These are phyloP conservation scores for Mycena amicta DNA, from an alignment of 768 basidiomycete species.

Conservation along the genomic window DNA sequence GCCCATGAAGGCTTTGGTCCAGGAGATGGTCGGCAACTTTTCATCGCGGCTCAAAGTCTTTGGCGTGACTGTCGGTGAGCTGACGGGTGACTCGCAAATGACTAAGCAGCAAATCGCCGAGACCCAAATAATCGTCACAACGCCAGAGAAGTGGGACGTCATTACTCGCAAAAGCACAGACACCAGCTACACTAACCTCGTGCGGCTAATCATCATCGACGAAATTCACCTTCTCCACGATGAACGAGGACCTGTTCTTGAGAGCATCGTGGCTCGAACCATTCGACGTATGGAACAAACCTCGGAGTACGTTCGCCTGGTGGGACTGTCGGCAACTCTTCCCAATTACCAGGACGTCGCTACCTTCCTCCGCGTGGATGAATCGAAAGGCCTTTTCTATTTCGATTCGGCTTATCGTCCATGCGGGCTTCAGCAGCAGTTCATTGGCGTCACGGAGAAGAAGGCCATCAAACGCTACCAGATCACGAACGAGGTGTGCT, in stretches of 20 bases:
- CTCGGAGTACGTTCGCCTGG: constrained; percentile 86
- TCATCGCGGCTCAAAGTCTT: constrained; percentile 65
- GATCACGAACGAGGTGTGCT: constrained; percentile 98
- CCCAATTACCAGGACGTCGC: constrained; percentile 99
- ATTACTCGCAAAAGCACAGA: constrained; percentile 98
- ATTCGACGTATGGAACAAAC: constrained; percentile 96
- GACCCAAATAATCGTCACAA: constrained; percentile 97
- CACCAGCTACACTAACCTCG: constrained; percentile 94
- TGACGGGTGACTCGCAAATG: constrained; percentile 97
- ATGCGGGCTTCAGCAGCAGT: constrained; percentile 94
- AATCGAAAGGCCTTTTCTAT: constrained; percentile 91
- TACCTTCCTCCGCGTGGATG: constrained; percentile 93
- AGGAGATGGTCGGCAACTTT: constrained; percentile 98
- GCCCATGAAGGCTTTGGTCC: constrained; percentile 98
- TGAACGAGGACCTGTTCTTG: constrained; percentile 95
- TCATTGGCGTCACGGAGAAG: constrained; percentile 97
- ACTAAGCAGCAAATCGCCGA: constrained; percentile 97
- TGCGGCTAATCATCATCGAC: constrained; percentile 94
- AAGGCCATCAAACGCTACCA: constrained; percentile 99
- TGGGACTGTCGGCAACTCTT: constrained; percentile 95
- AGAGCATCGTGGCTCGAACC: constrained; percentile 86
- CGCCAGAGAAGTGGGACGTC: constrained; percentile 99
- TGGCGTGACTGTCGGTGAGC: constrained; percentile 88
- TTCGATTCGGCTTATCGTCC: constrained; percentile 95
- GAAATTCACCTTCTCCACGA: constrained; percentile 98